These are phyloP conservation scores for Metschnikowia cerradonensis DNA, from an alignment of 805 yeast species.

Conservation along the genomic window DNA sequence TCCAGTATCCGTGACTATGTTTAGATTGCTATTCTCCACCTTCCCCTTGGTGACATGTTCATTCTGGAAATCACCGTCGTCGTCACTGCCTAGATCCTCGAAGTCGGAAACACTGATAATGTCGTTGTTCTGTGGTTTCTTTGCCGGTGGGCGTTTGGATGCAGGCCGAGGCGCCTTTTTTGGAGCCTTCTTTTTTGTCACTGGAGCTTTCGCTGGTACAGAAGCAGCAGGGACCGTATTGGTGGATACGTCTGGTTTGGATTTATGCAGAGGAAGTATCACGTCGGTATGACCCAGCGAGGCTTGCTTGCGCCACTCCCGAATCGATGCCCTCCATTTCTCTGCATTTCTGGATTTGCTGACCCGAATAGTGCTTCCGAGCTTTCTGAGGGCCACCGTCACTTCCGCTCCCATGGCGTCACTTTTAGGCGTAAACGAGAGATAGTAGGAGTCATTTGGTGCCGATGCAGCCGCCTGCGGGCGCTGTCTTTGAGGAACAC, in stretches of 20 bases:
- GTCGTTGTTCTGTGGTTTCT: slow-evolving; percentile 10
- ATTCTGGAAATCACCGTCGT: slow-evolving; percentile 1
- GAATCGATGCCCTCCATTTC: slow-evolving; percentile 24
- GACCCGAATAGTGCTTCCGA: slow-evolving; percentile 32
- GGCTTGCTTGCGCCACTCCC: slow-evolving; percentile 3
- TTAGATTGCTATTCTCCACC: neutral
- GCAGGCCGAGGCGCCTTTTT: slow-evolving; percentile 5
- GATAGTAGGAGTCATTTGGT: slow-evolving; percentile 28
- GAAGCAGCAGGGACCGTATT: neutral
- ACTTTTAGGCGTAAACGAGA: slow-evolving; percentile 21
- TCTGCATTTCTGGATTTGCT: slow-evolving; percentile 36
- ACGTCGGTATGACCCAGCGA: neutral
- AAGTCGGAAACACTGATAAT: slow-evolving; percentile 37
- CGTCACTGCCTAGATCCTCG: slow-evolving; percentile 27
- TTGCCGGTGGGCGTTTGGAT: slow-evolving; percentile 18
- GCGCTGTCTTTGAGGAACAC: slow-evolving; percentile 29
- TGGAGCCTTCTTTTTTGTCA: neutral
- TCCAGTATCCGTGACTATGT: neutral
- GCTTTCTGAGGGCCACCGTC: slow-evolving; percentile 18
- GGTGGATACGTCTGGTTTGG: neutral
- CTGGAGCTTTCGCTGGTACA: neutral
- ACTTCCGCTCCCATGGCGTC: slow-evolving; percentile 2
- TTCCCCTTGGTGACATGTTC: neutral
- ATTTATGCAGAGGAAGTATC: neutral
- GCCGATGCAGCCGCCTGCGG: slow-evolving; percentile 8